Evolutionary conservation across 2,329 filamentous ascomycete species (phyloP).

Genomic region (Kalaharituber pfeilii): DNA sequence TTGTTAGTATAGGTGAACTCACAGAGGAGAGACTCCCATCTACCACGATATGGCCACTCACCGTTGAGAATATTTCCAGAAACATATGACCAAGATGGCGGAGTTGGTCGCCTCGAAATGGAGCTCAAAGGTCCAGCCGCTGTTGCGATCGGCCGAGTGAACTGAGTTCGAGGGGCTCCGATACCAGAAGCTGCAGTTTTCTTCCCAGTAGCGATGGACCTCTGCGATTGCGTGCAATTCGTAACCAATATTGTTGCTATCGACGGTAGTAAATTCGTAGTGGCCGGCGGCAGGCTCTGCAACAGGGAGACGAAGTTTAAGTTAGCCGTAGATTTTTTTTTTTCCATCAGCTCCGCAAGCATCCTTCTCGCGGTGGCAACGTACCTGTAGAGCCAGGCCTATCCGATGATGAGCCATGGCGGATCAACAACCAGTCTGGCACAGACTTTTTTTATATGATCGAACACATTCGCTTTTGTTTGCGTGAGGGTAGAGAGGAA

Average conservation of each 20-base stretch:
- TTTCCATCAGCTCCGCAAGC: neutral
- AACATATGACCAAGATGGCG: neutral
- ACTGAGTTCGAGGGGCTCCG: neutral
- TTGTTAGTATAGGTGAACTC: neutral
- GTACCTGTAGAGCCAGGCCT: neutral
- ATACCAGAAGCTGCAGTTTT: neutral
- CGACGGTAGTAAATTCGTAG: conserved; percentile 7
- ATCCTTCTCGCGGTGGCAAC: neutral
- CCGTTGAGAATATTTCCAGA: neutral
- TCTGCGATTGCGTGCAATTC: conserved; percentile 7
- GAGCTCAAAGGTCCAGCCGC: neutral
- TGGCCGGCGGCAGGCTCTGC: conserved; percentile 12
- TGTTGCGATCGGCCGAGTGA: neutral
- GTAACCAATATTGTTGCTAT: conserved; percentile 7
- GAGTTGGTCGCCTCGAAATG: neutral
- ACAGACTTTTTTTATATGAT: neutral
- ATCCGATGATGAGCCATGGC: neutral
- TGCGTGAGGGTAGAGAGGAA: neutral
- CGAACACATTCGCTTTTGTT: neutral
- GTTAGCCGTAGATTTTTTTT: neutral
- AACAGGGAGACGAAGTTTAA: too few relatives aligned
- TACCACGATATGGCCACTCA: neutral
- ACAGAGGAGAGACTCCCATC: neutral
- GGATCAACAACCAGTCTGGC: neutral
- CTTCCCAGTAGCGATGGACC: neutral